Conservation (phyloP, 805 yeast species). For the Saturnispora halmiae region DNA sequence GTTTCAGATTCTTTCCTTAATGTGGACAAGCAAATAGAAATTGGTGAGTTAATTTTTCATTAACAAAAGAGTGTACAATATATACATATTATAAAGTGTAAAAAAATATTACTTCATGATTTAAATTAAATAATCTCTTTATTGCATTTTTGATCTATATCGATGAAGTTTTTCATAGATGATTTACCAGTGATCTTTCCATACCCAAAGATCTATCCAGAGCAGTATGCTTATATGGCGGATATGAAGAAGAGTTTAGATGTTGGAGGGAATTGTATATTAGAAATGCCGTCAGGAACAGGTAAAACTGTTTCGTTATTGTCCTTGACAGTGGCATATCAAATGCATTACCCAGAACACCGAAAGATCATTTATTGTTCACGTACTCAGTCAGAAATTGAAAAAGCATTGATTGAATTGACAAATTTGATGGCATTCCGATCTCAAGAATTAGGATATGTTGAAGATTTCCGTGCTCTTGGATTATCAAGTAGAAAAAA, state of each 20-base stretch:
- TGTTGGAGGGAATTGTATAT: slow-evolving; percentile 91
- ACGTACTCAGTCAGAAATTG: slow-evolving; percentile 99
- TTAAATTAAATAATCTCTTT: slow-evolving; percentile 4
- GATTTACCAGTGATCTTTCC: slow-evolving; percentile 95
- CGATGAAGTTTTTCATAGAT: slow-evolving; percentile 78
- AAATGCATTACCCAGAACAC: slow-evolving; percentile 87
- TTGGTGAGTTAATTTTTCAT: slow-evolving; percentile 4
- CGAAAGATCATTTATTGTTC: slow-evolving; percentile 93
- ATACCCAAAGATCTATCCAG: slow-evolving; percentile 94
- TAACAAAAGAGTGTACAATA: background rate
- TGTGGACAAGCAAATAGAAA: slow-evolving; percentile 73
- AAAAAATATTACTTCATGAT: no score
- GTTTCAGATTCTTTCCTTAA: slow-evolving; percentile 89
- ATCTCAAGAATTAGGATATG: slow-evolving; percentile 70
- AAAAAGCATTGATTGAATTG: slow-evolving; percentile 90
- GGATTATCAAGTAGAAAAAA: slow-evolving; percentile 94
- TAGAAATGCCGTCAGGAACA: slow-evolving; percentile 99
- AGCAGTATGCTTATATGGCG: slow-evolving; percentile 96
- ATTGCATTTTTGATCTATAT: no score
- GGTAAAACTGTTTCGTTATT: slow-evolving; percentile 92
- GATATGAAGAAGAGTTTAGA: slow-evolving; percentile 90
- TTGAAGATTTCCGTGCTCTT: slow-evolving; percentile 86
- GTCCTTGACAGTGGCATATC: slow-evolving; percentile 90
- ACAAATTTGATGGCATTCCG: slow-evolving; percentile 82
- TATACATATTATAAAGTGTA: background rate